Evolutionary conservation across 2,329 filamentous ascomycete genomes (phyloP), one percentile per base, ranked within the genome.

Genomic region (Colletotrichum aenigma): DNA sequence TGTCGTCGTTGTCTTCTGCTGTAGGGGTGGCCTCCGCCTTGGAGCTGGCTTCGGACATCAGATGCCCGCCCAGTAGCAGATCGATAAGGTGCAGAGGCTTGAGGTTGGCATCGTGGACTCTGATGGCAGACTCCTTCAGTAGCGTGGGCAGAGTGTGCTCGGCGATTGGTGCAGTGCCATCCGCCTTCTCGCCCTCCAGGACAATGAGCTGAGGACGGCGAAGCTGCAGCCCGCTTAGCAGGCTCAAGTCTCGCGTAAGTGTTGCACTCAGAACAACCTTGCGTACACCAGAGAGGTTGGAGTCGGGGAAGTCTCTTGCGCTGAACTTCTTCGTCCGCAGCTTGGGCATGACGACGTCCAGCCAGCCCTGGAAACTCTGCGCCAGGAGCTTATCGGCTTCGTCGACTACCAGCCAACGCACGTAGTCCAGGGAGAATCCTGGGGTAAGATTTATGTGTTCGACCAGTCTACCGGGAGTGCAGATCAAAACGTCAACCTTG

Each of bases 201-300:
- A 95, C 90, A 1, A 98, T 90, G 62, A 98, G 86, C 75, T 91
- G 94, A 5, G 97, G 96, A 68, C 94, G 89, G 32, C 89, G 88
- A 34, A 98, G 87, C 75, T 91, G 93, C 48, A 98, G 84, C 1
- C 92, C 93, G 71, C 91, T 93, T 24, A 98, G 87, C 76, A 97
- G 93, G 43, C 94, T 94, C 64, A 98, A 87, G 81, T 98, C 96
- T 73, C 93, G 91, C 3, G 96, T 98, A 92, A 98, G 95, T 0
- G 96, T 98, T 7, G 96, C 97, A 82, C 95, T 98, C 4, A 98
- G 89, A 68, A 98, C 90, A 21, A 98, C 89, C 84, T 98, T 98
- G 66, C 93, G 92, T 4, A 97, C 88, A 18, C 88, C 89, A 7
- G 85, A 86, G 56, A 88, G 85, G 70, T 88, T 87, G 70, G 88